Evolutionary conservation across 2,329 filamentous ascomycete genomes (phyloP).

Genomic region (Byssochlamys sp.): DNA sequence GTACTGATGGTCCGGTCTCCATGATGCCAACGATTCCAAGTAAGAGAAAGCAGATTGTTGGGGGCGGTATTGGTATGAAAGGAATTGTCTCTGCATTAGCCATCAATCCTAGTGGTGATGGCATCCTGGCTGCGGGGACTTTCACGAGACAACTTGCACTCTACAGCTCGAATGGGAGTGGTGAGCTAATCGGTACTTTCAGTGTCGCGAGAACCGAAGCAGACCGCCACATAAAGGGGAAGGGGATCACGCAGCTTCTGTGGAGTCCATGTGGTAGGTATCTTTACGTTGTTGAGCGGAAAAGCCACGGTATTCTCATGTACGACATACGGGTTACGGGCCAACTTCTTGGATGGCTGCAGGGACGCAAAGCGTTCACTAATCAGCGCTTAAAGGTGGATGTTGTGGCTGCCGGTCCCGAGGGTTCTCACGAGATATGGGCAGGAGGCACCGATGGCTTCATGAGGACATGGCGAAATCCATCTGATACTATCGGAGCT

Average conservation of each 20-base stretch:
- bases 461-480: conserved; percentile 43
- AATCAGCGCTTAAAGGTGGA: conserved; percentile 51
- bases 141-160: conserved; percentile 48
- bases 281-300: conserved; percentile 49
- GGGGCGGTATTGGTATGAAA: conserved; percentile 43
- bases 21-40: conserved; percentile 41
- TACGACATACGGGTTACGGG: conserved; percentile 52
- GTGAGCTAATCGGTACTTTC: conserved; percentile 44
- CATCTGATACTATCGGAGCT: conserved; percentile 31
- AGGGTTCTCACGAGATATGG: conserved; percentile 46
- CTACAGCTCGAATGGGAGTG: conserved; percentile 43
- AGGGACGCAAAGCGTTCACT: conserved; percentile 37
- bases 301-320: conserved; percentile 46
- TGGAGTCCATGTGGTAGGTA: conserved; percentile 53
- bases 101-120: conserved; percentile 33
- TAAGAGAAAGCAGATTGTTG: conserved; percentile 37
- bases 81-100: conserved; percentile 47
- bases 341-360: conserved; percentile 42
- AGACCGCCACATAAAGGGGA: conserved; percentile 35
- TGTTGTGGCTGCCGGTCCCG: conserved; percentile 28
- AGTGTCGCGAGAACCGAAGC: conserved; percentile 33
- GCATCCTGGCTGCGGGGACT: conserved; percentile 49
- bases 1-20: conserved; percentile 37
- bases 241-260: conserved; percentile 46
- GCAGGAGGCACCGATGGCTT: conserved; percentile 49